phyloP scores from a whole-genome alignment of 371 early-diverging fungal genomes.

The Syncephalastrum sp. region DNA sequence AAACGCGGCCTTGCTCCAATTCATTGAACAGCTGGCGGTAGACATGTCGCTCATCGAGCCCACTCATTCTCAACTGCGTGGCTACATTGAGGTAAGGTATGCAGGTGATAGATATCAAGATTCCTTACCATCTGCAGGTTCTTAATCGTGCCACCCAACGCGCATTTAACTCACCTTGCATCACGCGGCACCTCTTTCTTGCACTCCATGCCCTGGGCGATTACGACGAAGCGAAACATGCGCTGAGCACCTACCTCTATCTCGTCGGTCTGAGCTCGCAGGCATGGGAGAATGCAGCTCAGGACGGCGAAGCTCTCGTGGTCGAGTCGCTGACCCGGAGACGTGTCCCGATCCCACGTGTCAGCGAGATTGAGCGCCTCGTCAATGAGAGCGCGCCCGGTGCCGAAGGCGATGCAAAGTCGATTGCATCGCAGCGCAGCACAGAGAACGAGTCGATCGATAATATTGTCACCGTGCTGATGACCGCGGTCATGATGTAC shows the following conservation, averaged over 20 bases:
- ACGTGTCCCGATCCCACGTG: constrained; percentile 1
- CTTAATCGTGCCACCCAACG: constrained; percentile 65
- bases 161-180: constrained; percentile 73
- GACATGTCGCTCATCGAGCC: constrained; percentile 61
- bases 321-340: constrained; percentile 12
- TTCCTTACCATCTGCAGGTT: constrained; percentile 29
- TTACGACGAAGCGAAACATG: constrained; percentile 73
- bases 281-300: constrained; percentile 29
- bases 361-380: constrained; percentile 7
- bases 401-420: constrained; percentile 52
- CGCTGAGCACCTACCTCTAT: constrained; percentile 60
- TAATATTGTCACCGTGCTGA: constrained; percentile 38
- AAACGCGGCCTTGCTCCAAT: constrained; percentile 55
- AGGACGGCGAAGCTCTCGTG: constrained; percentile 29
- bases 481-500: constrained; percentile 41
- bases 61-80: constrained; percentile 31
- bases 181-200: constrained; percentile 64
- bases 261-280: constrained; percentile 46
- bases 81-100: constrained; percentile 42
- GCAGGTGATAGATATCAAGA: background rate
- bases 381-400: background rate
- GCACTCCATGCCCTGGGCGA: constrained; percentile 67
- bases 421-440: constrained; percentile 25
- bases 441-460: constrained; percentile 12
- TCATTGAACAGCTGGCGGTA: constrained; percentile 61